These are phyloP conservation scores for Aspergillus kassunensis DNA, from an alignment of 495 filamentous ascomycete genomes.

Conservation along the genomic window DNA sequence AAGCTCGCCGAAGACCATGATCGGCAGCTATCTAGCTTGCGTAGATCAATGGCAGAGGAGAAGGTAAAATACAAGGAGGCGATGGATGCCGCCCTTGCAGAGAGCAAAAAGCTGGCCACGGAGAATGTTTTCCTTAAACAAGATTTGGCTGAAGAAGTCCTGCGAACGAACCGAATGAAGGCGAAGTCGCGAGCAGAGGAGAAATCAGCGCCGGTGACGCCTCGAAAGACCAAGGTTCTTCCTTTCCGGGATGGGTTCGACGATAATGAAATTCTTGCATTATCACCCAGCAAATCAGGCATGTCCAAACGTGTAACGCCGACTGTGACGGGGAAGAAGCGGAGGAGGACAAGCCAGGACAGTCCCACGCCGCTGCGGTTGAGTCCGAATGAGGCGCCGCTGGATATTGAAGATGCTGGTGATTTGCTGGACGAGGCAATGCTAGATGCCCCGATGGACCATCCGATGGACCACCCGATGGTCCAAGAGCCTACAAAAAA, in stretches of 20 bases:
- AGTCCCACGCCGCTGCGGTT: slow-evolving; percentile 54
- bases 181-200: slow-evolving; percentile 36
- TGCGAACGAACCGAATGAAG: slow-evolving; percentile 45
- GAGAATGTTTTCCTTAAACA: slow-evolving; percentile 63
- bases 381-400: slow-evolving; percentile 35
- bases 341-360: slow-evolving; percentile 51
- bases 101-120: slow-evolving; percentile 58
- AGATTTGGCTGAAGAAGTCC: slow-evolving; percentile 56
- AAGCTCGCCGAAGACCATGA: slow-evolving; percentile 56
- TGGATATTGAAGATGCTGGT: slow-evolving; percentile 20
- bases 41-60: slow-evolving; percentile 53
- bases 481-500: neutral
- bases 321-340: slow-evolving; percentile 59
- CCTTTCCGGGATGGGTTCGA: slow-evolving; percentile 69
- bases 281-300: slow-evolving; percentile 55
- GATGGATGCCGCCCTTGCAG: slow-evolving; percentile 50
- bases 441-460: slow-evolving; percentile 8
- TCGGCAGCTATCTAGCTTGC: slow-evolving; percentile 44
- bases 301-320: slow-evolving; percentile 53
- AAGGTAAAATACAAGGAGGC: slow-evolving; percentile 52
- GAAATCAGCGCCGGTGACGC: slow-evolving; percentile 47
- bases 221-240: slow-evolving; percentile 52
- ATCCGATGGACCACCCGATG: neutral
- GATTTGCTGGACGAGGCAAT: slow-evolving; percentile 22
- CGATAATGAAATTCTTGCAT: slow-evolving; percentile 60